Percentiles rank a stretch among this genome's conserved stretches.
These are phyloP conservation scores for Blastobotrys aristatus DNA, from an alignment of 1,139 yeast species.

Conservation along the genomic window DNA sequence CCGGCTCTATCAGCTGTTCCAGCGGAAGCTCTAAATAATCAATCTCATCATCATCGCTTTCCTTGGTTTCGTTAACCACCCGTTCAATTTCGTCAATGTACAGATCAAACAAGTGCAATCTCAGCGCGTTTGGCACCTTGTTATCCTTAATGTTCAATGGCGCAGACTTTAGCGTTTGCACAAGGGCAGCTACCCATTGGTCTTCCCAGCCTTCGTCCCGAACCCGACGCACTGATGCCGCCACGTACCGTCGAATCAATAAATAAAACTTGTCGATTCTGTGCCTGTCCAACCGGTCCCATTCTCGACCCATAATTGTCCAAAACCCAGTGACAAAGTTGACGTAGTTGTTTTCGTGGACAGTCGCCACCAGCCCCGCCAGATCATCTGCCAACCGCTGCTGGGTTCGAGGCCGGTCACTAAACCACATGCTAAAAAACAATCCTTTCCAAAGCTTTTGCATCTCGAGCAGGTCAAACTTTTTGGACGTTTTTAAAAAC, in stretches of 20 bases:
- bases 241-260: conserved; percentile 70
- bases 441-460: conserved; percentile 93
- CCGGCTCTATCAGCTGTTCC: conserved; percentile 50
- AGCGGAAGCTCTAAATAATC: conserved; percentile 46
- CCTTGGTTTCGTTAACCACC: conserved; percentile 44
- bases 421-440: conserved; percentile 88
- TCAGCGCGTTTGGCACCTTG: conserved; percentile 66
- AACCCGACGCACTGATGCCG: conserved; percentile 59
- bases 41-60: conserved; percentile 18
- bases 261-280: conserved; percentile 85
- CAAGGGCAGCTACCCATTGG: conserved; percentile 44
- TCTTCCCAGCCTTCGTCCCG: conserved; percentile 53
- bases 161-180: conserved; percentile 36
- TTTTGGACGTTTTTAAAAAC: conserved; percentile 45
- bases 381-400: conserved; percentile 73
- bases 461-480: conserved; percentile 50
- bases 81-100: conserved; percentile 78
- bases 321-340: conserved; percentile 74
- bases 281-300: conserved; percentile 70
- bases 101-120: conserved; percentile 82
- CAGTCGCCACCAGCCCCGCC: conserved; percentile 49
- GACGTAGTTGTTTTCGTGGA: conserved; percentile 43
- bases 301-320: conserved; percentile 71
- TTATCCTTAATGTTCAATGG: conserved; percentile 36
- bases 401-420: conserved; percentile 90